Percentiles rank a stretch among this genome's conserved stretches.
Evolutionary conservation across 805 yeast genomes (phyloP).

Genomic region (Candida patagonica): DNA sequence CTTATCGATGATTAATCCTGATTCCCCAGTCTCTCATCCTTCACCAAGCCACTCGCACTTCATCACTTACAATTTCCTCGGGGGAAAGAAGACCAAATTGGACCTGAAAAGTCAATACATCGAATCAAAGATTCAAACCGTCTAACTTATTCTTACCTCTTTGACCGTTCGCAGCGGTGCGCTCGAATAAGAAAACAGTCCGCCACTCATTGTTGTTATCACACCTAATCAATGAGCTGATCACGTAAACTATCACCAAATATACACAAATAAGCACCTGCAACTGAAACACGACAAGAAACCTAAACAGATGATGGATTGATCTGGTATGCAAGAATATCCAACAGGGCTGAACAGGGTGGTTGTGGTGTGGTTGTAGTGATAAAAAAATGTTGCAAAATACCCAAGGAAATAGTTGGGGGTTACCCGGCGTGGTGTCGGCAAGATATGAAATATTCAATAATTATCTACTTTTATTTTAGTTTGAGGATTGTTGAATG

Average conservation of each 20-base stretch:
- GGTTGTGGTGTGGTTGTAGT: constrained; percentile 1
- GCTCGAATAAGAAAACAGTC: constrained; percentile 82
- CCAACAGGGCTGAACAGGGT: background rate
- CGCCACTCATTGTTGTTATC: constrained; percentile 28
- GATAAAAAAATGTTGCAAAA: background rate
- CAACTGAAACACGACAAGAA: background rate
- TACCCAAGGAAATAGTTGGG: background rate
- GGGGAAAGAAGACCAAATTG: constrained; percentile 98
- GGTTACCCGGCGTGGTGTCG: too few species aligned
- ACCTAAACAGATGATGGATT: constrained; percentile 1
- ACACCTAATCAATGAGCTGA: background rate
- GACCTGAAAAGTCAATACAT: constrained; percentile 41
- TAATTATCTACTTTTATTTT: too few species aligned
- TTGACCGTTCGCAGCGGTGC: constrained; percentile 96
- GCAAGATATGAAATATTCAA: too few species aligned
- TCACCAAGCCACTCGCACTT: background rate
- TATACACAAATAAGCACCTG: background rate
- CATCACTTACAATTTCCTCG: constrained; percentile 63
- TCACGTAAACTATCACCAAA: constrained; percentile 1
- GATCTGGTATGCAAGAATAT: background rate
- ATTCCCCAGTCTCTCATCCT: background rate
- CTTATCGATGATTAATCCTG: background rate
- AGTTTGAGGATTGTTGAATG: too few species aligned
- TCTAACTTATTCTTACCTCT: constrained; percentile 50
- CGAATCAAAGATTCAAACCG: background rate